Conservation (phyloP, 2,329 filamentous ascomycete species). For the Fulvia fulva region DNA sequence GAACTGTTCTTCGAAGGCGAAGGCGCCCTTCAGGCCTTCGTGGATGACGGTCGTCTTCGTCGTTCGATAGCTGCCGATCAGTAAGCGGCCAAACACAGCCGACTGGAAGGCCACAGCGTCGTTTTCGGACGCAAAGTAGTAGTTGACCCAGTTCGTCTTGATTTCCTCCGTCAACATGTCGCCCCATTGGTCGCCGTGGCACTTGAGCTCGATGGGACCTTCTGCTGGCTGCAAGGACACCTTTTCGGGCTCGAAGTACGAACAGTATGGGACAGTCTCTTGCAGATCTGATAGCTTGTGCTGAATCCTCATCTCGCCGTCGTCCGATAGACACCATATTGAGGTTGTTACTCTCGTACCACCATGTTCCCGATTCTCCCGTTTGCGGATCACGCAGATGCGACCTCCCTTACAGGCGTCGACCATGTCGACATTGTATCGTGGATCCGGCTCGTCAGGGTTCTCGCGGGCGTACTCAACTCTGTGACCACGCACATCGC, state of each 20-base stretch:
- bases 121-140: slow-evolving; percentile 35
- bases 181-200: slow-evolving; percentile 38
- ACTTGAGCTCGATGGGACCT: slow-evolving; percentile 37
- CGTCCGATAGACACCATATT: slow-evolving; percentile 44
- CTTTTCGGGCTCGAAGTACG: slow-evolving; percentile 44
- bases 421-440: slow-evolving; percentile 40
- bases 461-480: slow-evolving; percentile 42
- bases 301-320: slow-evolving; percentile 41
- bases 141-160: slow-evolving; percentile 45
- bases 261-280: slow-evolving; percentile 44
- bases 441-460: slow-evolving; percentile 32
- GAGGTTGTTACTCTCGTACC: slow-evolving; percentile 40
- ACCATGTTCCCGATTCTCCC: slow-evolving; percentile 36
- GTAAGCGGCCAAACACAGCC: slow-evolving; percentile 43
- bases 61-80: slow-evolving; percentile 42
- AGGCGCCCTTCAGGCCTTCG: slow-evolving; percentile 39
- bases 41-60: slow-evolving; percentile 44
- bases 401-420: slow-evolving; percentile 38
- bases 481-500: slow-evolving; percentile 39
- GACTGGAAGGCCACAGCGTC: slow-evolving; percentile 43
- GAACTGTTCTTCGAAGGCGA: slow-evolving; percentile 47
- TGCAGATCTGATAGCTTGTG: slow-evolving; percentile 40
- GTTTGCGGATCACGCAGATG: slow-evolving; percentile 43
- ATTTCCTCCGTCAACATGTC: slow-evolving; percentile 32
- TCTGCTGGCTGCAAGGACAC: slow-evolving; percentile 35